These are phyloP conservation scores for Carallia brachiata DNA, from an alignment of 345 rosid genomes.

Conservation along the genomic window DNA sequence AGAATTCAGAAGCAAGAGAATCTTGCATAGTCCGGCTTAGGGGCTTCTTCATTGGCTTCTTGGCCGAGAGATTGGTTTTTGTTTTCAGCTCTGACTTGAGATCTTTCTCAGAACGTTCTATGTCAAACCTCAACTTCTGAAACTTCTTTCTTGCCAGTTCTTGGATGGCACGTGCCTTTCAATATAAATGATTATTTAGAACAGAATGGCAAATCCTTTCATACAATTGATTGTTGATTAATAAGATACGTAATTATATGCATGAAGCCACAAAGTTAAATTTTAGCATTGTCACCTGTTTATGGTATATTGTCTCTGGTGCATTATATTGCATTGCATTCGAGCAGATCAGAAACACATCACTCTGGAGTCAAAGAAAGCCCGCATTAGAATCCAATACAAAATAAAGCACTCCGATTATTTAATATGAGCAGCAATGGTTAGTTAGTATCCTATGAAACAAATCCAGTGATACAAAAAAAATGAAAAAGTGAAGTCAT, in stretches of 20 bases:
- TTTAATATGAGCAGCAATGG: neutral
- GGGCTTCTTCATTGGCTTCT: constrained; percentile 64
- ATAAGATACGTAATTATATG: too few relatives aligned
- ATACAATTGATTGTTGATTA: too few relatives aligned
- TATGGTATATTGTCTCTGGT: constrained; percentile 69
- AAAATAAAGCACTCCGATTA: neutral
- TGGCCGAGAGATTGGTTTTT: constrained; percentile 38
- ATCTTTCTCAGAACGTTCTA: constrained; percentile 38
- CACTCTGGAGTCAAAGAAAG: constrained; percentile 58
- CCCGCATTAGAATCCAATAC: constrained; percentile 15
- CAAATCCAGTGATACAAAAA: too few relatives aligned
- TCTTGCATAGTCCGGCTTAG: constrained; percentile 42
- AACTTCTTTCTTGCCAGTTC: constrained; percentile 72
- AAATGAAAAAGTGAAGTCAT: too few relatives aligned
- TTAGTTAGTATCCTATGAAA: too few relatives aligned
- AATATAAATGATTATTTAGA: neutral
- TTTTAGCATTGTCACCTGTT: constrained; percentile 42
- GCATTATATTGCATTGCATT: constrained; percentile 85
- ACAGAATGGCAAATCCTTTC: too few relatives aligned
- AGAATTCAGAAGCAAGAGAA: constrained; percentile 58
- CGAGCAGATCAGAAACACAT: constrained; percentile 70
- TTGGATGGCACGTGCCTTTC: constrained; percentile 69
- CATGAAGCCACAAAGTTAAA: constrained; percentile 11
- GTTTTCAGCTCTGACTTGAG: constrained; percentile 43
- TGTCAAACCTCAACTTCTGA: constrained; percentile 53